Evolutionary conservation across 208 protist species (phyloP).

Genomic region (Endotrypanum monterogeii): DNA sequence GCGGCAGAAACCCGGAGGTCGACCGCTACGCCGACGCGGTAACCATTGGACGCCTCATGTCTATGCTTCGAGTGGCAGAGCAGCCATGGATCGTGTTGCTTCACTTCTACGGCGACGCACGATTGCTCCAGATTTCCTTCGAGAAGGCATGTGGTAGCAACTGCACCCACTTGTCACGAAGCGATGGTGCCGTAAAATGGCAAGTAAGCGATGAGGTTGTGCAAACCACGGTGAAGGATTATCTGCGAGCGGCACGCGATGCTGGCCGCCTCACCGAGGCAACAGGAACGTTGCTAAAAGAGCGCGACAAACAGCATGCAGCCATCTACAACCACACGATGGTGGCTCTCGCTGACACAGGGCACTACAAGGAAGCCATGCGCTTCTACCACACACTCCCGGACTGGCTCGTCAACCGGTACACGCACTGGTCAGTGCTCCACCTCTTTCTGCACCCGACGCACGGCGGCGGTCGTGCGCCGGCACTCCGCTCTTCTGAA

Average conservation of each 20-base stretch:
- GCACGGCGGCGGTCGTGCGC: background rate
- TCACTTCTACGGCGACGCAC: slow-evolving; percentile 31
- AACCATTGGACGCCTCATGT: slow-evolving; percentile 22
- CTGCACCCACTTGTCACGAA: background rate
- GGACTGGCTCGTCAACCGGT: slow-evolving; percentile 14
- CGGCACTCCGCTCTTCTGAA: slow-evolving; percentile 10
- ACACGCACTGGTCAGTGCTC: slow-evolving; percentile 39
- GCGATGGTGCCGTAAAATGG: background rate
- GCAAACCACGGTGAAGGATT: background rate
- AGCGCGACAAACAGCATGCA: slow-evolving; percentile 24
- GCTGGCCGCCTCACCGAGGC: slow-evolving; percentile 16
- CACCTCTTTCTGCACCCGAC: slow-evolving; percentile 29
- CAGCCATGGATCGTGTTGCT: slow-evolving; percentile 31
- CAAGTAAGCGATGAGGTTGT: background rate
- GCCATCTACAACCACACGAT: slow-evolving; percentile 54
- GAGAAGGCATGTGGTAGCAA: background rate
- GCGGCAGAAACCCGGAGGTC: too few species aligned
- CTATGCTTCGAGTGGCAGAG: slow-evolving; percentile 16
- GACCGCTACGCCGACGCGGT: slow-evolving; percentile 4
- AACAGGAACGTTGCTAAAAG: slow-evolving; percentile 12
- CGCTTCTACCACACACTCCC: slow-evolving; percentile 30
- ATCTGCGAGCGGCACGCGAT: background rate
- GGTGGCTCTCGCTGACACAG: slow-evolving; percentile 36
- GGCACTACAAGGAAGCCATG: slow-evolving; percentile 31
- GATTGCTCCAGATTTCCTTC: slow-evolving; percentile 5